Evolutionary conservation across 1,284 basidiomycete species (phyloP).

Genomic region (Leccinum pachyderme): DNA sequence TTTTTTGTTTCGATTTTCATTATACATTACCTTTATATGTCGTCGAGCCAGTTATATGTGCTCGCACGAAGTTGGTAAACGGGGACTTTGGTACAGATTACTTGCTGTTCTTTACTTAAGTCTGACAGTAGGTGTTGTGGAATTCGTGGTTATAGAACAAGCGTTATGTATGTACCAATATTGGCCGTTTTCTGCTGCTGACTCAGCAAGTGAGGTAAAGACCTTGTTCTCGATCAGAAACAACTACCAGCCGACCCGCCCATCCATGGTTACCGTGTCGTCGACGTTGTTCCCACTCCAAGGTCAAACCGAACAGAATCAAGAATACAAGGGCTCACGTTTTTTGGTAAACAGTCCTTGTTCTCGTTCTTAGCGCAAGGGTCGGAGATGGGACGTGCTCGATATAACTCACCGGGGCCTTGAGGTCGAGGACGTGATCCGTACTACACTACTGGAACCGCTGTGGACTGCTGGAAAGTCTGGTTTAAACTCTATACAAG

Average conservation of each 20-base stretch:
- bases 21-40: background rate
- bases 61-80: background rate
- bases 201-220: background rate
- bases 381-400: background rate
- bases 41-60: background rate
- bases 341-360: background rate
- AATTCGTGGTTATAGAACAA: background rate
- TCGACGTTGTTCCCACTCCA: conserved; percentile 11
- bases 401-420: background rate
- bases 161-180: too few species aligned
- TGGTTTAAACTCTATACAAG: background rate
- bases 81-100: background rate
- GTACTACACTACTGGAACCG: background rate
- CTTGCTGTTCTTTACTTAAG: background rate
- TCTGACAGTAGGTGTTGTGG: background rate
- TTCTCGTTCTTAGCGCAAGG: background rate
- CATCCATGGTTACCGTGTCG: background rate
- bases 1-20: background rate
- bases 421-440: background rate
- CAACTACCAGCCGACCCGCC: background rate
- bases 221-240: background rate
- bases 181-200: background rate
- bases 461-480: background rate
- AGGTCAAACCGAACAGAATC: background rate
- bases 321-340: conserved; percentile 12